Percentiles rank a stretch among this genome's conserved stretches.
Conservation (phyloP, 2,329 filamentous ascomycete species). For the Beauveria pseudobassiana region DNA sequence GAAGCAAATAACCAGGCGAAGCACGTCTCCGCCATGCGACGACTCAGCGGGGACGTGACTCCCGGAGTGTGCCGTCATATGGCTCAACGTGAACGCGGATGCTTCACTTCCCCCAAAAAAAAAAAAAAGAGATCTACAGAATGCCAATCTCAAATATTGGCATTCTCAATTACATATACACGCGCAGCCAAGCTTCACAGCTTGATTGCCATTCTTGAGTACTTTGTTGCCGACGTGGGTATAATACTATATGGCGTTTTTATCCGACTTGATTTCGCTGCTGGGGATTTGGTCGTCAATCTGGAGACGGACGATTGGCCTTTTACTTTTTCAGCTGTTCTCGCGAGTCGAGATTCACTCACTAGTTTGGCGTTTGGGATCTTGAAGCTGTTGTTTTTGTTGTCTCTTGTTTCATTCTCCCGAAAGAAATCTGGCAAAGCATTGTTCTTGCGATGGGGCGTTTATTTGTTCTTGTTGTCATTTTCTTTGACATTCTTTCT, state of each 20-base stretch:
- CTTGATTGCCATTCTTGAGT: background rate
- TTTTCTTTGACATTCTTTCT: background rate
- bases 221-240: background rate
- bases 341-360: background rate
- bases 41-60: conserved; percentile 49
- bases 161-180: conserved; percentile 4
- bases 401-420: background rate
- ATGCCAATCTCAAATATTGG: background rate
- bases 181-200: conserved; percentile 1
- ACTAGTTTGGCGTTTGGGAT: background rate
- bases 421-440: background rate
- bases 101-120: background rate
- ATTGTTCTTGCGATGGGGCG: background rate
- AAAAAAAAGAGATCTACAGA: background rate
- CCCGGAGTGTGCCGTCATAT: conserved; percentile 45
- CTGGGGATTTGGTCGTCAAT: background rate
- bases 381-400: background rate
- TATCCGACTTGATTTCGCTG: background rate
- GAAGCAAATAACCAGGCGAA: conserved; percentile 45
- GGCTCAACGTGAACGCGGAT: conserved; percentile 25
- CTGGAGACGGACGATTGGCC: background rate
- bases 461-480: background rate
- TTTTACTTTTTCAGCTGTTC: background rate
- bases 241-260: background rate
- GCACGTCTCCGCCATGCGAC: conserved; percentile 32